A percentile compares a stretch with the other conserved stretches of the same genome.
These are phyloP conservation scores for Vigna radiata DNA, from an alignment of 306 rosid species.

Conservation along the genomic window DNA sequence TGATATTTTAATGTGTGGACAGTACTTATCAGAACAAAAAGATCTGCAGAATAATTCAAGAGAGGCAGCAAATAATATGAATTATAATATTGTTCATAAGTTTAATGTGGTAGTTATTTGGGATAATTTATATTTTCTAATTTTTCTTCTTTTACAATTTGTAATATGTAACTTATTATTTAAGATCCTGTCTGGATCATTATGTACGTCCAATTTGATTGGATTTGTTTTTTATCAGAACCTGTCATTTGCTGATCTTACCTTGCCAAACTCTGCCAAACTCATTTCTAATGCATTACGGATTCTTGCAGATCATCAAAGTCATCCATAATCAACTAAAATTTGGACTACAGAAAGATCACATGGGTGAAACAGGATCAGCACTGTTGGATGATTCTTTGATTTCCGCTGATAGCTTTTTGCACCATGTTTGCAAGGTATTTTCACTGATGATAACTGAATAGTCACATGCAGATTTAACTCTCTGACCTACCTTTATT, in stretches of 20 bases:
- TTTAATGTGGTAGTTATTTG: conserved; percentile 16
- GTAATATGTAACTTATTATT: neutral
- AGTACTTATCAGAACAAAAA: conserved; percentile 4
- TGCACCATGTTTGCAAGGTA: conserved; percentile 83
- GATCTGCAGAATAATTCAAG: conserved; percentile 6
- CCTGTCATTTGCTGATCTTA: neutral
- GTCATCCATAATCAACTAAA: conserved; percentile 83
- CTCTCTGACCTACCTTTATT: conserved; percentile 11
- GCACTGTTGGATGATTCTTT: conserved; percentile 75
- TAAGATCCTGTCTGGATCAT: neutral
- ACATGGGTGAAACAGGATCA: conserved; percentile 45
- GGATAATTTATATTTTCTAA: conserved; percentile 11
- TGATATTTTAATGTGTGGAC: conserved; percentile 3
- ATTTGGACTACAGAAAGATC: conserved; percentile 71
- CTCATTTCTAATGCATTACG: conserved; percentile 33
- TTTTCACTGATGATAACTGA: neutral
- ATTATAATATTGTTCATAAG: conserved; percentile 18
- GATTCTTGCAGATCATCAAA: conserved; percentile 65
- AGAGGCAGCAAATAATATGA: conserved; percentile 26
- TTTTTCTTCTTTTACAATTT: conserved; percentile 11
- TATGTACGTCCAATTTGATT: neutral
- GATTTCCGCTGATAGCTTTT: conserved; percentile 74
- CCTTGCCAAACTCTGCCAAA: conserved; percentile 17
- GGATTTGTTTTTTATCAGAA: conserved; percentile 15
- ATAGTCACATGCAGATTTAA: conserved; percentile 24